A percentile compares a stretch with the other conserved stretches of the same genome.
Conservation (phyloP, 1,139 yeast species). For the Taiozyma sp. region DNA sequence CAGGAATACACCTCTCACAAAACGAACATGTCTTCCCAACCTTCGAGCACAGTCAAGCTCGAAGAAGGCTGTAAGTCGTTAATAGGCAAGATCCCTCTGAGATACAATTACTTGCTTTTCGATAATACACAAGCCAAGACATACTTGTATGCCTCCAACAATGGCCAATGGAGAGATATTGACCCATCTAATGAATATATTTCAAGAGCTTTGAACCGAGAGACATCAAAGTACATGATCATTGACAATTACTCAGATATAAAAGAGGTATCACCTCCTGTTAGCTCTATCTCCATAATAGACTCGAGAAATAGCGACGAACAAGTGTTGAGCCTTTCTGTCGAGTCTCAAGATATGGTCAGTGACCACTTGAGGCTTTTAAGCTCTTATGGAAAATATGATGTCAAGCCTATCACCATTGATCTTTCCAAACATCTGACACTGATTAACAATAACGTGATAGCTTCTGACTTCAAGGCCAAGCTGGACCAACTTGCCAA, state of each 20-base stretch:
- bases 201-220: background rate
- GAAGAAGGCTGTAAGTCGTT: background rate
- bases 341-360: background rate
- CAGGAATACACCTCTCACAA: constrained; percentile 43
- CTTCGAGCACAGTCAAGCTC: background rate
- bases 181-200: constrained; percentile 11
- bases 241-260: constrained; percentile 18
- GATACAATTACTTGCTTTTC: constrained; percentile 15
- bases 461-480: constrained; percentile 24
- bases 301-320: constrained; percentile 7
- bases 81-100: constrained; percentile 11
- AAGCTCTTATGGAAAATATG: constrained; percentile 10
- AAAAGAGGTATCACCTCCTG: background rate
- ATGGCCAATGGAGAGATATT: constrained; percentile 16
- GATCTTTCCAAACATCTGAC: constrained; percentile 10
- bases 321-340: background rate
- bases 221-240: constrained; percentile 6
- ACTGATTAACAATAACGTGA: constrained; percentile 18
- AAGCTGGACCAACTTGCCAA: constrained; percentile 39
- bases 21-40: background rate
- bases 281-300: background rate
- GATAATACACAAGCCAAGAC: constrained; percentile 1
- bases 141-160: constrained; percentile 15
- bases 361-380: constrained; percentile 11
- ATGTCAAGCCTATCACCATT: constrained; percentile 13